Conservation (phyloP, 257 asterid genomes). For the Rauvolfia tetraphylla region DNA sequence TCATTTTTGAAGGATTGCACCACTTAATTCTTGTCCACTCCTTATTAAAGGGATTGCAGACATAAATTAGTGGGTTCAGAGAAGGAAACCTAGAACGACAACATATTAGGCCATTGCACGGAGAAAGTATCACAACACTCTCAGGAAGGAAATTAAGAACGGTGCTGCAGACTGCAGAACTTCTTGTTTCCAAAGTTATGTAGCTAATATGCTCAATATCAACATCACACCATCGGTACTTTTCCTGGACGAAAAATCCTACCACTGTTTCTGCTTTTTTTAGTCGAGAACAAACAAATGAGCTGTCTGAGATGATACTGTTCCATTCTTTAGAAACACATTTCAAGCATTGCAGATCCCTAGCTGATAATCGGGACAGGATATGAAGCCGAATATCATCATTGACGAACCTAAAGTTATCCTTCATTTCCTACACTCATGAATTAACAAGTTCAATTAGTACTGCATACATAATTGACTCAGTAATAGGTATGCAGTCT, state of each 20-base stretch:
- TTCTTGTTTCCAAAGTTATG: constrained; percentile 30
- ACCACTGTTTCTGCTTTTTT: constrained; percentile 32
- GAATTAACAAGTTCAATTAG: constrained; percentile 2
- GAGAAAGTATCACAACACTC: constrained; percentile 36
- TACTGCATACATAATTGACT: neutral
- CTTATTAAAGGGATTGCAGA: constrained; percentile 69
- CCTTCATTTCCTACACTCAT: neutral
- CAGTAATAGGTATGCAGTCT: no score
- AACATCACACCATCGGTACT: constrained; percentile 30
- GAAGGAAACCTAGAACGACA: constrained; percentile 53
- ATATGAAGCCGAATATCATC: constrained; percentile 39
- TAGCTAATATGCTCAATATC: constrained; percentile 39
- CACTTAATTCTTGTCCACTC: constrained; percentile 40
- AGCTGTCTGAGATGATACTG: constrained; percentile 41
- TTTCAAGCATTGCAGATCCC: constrained; percentile 38
- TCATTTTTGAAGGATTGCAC: constrained; percentile 33
- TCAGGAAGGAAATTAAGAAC: constrained; percentile 61
- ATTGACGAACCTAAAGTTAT: constrained; percentile 25
- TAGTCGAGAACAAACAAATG: constrained; percentile 39
- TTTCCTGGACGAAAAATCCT: constrained; percentile 66
- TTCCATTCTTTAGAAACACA: constrained; percentile 57
- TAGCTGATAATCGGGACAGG: constrained; percentile 41
- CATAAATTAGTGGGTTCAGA: constrained; percentile 29
- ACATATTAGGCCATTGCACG: constrained; percentile 54
- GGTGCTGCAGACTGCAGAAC: constrained; percentile 7